Base-by-base conservation (phyloP, 2,329 filamentous ascomycete genomes). In the Lecanoromycetidae sp. region DNA sequence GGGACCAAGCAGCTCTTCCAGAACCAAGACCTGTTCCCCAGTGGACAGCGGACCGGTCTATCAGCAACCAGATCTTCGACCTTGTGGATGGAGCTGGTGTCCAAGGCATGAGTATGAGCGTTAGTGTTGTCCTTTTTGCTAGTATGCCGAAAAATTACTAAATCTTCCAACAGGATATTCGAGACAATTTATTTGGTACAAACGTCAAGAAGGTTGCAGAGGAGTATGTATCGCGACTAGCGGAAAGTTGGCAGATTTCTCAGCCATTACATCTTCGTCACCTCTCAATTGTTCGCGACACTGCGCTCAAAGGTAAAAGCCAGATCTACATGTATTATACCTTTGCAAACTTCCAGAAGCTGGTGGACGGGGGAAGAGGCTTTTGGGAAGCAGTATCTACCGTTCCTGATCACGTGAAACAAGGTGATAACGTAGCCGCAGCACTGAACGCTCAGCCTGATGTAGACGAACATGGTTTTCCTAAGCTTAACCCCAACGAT, bases 181-280 rank as follows among this genome's bases (percentile, higher is more conserved):
- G 62, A 57, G 55, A 61, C 54, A 36, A 57, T 53, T 57, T 66
- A 6, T 65, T 73, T 41, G 76, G 77, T 8, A 59, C 61, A 8
- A 71, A 75, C 54, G 78, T 71, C 60, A 68, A 67, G 44, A 65
- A 75, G 41, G 72, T 75, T 0, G 56, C 77, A 25, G 77, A 80
- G 55, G 66, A 69, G 25, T 61, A 69, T 17, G 57, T 80, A 19
- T 61, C 60, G 40, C 70, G 74, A 22, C 54, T 80, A 30, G 72
- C 72, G 2, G 70, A 77, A 47, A 63, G 68, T 46, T 79, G 76
- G 71, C 69, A 76, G 45, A 56, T 71, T 13, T 73, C 72, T n/a
- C 77, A 81, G 54, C 76, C 77, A 20, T 60, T 63, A 3, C 70
- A 77, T 57, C 63, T 80, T 19, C 69, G 72, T 15, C 75, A 79